Conservation (phyloP, 78 protist species). For the Guillardia theta region DNA sequence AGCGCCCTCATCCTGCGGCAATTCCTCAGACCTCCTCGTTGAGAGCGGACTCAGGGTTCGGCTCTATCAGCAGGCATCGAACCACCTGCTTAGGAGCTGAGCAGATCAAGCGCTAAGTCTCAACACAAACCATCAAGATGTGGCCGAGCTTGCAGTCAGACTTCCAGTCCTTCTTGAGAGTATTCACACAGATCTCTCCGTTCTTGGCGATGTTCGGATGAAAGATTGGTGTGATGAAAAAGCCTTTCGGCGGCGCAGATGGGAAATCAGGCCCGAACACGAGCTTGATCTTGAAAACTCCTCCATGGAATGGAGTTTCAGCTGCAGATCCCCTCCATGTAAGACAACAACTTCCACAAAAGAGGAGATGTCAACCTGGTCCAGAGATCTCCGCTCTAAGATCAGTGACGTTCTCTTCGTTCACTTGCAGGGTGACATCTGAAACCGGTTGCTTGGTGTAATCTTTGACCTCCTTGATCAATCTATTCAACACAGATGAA, state of each 20-base stretch:
- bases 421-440: background rate
- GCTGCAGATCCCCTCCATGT: slow-evolving; percentile 28
- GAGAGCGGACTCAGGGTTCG: slow-evolving; percentile 97
- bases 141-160: slow-evolving; percentile 82
- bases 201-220: slow-evolving; percentile 94
- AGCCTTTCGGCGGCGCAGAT: slow-evolving; percentile 91
- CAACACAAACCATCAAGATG: slow-evolving; percentile 67
- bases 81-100: slow-evolving; percentile 62
- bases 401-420: slow-evolving; percentile 79
- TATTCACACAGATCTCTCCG: slow-evolving; percentile 98
- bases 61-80: slow-evolving; percentile 93
- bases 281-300: slow-evolving; percentile 81
- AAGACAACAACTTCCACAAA: background rate
- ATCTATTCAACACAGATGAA: background rate
- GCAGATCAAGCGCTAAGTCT: background rate
- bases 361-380: slow-evolving; percentile 65
- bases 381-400: slow-evolving; percentile 84
- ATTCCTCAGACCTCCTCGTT: no score
- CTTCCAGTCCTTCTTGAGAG: slow-evolving; percentile 96
- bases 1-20: no score
- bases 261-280: slow-evolving; percentile 84
- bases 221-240: slow-evolving; percentile 91
- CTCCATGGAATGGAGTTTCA: slow-evolving; percentile 97
- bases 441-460: background rate
- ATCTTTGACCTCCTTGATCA: slow-evolving; percentile 22